Evolutionary conservation across 805 yeast genomes (phyloP).

Genomic region (Deakozyma indianensis): DNA sequence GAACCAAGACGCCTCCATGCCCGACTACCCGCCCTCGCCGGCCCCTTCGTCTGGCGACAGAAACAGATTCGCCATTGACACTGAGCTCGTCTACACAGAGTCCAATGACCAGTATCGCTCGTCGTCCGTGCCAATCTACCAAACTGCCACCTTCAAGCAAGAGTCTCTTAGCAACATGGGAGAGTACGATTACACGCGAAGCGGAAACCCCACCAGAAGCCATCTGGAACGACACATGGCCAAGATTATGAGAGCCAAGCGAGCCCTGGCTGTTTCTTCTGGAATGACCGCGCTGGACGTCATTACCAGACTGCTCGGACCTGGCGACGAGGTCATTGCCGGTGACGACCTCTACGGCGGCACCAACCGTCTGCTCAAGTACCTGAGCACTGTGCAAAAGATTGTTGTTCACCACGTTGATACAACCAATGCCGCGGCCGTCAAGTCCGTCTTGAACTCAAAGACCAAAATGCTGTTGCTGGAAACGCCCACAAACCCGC

Average conservation of each 20-base stretch:
- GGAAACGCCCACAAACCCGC: slow-evolving; percentile 90
- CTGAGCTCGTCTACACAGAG: slow-evolving; percentile 51
- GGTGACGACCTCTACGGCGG: slow-evolving; percentile 96
- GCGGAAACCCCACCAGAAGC: slow-evolving; percentile 89
- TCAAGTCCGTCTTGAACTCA: slow-evolving; percentile 38
- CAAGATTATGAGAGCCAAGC: slow-evolving; percentile 61
- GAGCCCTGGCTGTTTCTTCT: slow-evolving; percentile 68
- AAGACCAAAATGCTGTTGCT: slow-evolving; percentile 67
- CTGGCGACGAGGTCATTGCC: slow-evolving; percentile 85
- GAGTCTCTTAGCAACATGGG: slow-evolving; percentile 59
- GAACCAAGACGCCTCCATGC: neutral
- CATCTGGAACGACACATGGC: slow-evolving; percentile 65
- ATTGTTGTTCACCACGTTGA: slow-evolving; percentile 63
- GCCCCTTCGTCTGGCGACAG: slow-evolving; percentile 20
- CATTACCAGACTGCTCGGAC: slow-evolving; percentile 52
- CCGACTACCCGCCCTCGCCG: slow-evolving; percentile 21
- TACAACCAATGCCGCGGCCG: slow-evolving; percentile 55
- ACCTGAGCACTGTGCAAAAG: slow-evolving; percentile 47
- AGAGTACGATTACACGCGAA: slow-evolving; percentile 73
- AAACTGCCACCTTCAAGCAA: slow-evolving; percentile 90
- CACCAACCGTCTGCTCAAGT: slow-evolving; percentile 71
- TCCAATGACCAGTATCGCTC: slow-evolving; percentile 61
- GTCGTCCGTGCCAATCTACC: slow-evolving; percentile 79
- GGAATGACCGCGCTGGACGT: slow-evolving; percentile 94
- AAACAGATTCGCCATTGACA: slow-evolving; percentile 40